These are phyloP conservation scores for Erysiphe neolycopersici DNA, from an alignment of 2,329 filamentous ascomycete genomes.

Conservation along the genomic window DNA sequence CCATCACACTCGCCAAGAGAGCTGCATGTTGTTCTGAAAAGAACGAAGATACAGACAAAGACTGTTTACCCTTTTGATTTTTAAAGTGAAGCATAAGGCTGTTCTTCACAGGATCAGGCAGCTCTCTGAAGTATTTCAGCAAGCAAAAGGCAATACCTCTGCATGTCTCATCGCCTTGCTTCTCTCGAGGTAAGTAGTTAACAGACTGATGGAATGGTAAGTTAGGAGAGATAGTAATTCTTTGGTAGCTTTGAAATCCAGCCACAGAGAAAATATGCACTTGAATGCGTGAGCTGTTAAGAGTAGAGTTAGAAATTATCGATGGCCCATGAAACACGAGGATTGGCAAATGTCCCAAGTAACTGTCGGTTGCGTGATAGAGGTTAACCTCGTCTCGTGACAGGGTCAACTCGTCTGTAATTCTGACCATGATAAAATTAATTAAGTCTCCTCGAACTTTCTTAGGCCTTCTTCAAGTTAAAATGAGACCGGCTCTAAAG, in stretches of 20 bases:
- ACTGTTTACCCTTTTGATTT: conserved; percentile 21
- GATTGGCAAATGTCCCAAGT: conserved; percentile 56
- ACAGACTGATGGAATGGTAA: conserved; percentile 81
- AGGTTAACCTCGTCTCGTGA: conserved; percentile 60
- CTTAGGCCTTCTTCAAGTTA: background rate
- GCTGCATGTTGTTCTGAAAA: conserved; percentile 88
- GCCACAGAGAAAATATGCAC: conserved; percentile 76
- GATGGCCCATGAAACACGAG: conserved; percentile 83
- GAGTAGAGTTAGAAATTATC: conserved; percentile 62
- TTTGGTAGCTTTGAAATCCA: conserved; percentile 69
- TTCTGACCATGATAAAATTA: conserved; percentile 43
- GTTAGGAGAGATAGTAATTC: conserved; percentile 77
- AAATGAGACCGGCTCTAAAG: background rate
- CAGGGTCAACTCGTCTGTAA: conserved; percentile 51
- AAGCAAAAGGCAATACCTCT: conserved; percentile 77
- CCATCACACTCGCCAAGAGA: conserved; percentile 64
- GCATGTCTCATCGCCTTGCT: conserved; percentile 84
- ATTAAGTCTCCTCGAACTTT: background rate
- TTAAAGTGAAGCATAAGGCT: conserved; percentile 29
- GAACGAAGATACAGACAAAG: conserved; percentile 32
- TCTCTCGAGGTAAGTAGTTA: conserved; percentile 68
- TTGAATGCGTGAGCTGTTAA: conserved; percentile 81
- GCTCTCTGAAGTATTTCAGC: conserved; percentile 79
- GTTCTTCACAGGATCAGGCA: conserved; percentile 50
- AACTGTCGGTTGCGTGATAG: conserved; percentile 68